Conservation (phyloP, 2,329 filamentous ascomycete species). For the Neophaeococcomyces mojaviensis region DNA sequence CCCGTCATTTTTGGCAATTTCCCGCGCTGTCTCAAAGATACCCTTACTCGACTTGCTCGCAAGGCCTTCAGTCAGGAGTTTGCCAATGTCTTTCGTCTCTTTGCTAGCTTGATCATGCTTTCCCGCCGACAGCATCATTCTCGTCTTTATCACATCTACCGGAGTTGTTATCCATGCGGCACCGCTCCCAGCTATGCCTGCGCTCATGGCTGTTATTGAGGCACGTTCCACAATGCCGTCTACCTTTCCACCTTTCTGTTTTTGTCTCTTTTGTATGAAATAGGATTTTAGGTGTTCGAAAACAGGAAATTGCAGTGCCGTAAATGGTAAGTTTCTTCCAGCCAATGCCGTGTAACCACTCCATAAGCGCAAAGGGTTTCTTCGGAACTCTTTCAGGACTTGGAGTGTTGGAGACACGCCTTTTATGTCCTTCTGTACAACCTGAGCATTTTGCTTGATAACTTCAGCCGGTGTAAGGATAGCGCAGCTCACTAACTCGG, state of each 20-base stretch:
- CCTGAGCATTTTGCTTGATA: constrained; percentile 89
- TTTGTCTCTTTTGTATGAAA: constrained; percentile 41
- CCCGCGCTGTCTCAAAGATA: constrained; percentile 53
- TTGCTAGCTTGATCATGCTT: constrained; percentile 13
- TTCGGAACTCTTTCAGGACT: constrained; percentile 50
- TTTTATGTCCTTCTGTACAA: constrained; percentile 46
- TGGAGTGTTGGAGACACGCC: constrained; percentile 43
- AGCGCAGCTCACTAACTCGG: constrained; percentile 76
- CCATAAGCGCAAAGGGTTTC: constrained; percentile 50
- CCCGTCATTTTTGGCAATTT: constrained; percentile 61
- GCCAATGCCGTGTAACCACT: constrained; percentile 74
- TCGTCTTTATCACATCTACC: constrained; percentile 80
- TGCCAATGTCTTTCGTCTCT: constrained; percentile 10
- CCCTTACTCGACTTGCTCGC: constrained; percentile 30
- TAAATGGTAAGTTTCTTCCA: constrained; percentile 78
- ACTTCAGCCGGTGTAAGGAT: constrained; percentile 85
- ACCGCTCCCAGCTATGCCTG: constrained; percentile 64
- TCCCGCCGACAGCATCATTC: constrained; percentile 69
- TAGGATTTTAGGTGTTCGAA: constrained; percentile 63
- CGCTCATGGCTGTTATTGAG: constrained; percentile 63
- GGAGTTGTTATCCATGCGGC: constrained; percentile 80
- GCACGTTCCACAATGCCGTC: constrained; percentile 56
- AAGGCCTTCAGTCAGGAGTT: constrained; percentile 6
- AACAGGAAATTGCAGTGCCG: constrained; percentile 78
- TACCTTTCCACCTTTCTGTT: constrained; percentile 31